Evolutionary conservation across 176 grass and related monocot species (phyloP), one percentile per base, ranked within the genome.

Genomic region (Raddia distichophylla): DNA sequence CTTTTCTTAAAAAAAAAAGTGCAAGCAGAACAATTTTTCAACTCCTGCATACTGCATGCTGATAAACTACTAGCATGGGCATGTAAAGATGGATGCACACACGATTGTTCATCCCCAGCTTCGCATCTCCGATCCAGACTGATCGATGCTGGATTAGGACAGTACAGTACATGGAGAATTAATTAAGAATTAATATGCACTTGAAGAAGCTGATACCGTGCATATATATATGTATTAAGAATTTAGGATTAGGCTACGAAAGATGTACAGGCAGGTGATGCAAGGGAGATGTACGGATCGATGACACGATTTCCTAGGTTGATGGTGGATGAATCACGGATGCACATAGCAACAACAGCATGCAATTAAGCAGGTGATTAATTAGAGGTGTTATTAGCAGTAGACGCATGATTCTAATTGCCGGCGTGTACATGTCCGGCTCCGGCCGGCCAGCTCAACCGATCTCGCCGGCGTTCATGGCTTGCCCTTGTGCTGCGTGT

Each of bases 401-500:
- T 18, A 46, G 64, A 80, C 43, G 77, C 67, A 45, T 80, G 63
- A 63, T 68, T 32, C 67, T 4, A 37, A 67, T 79, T 18, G 8
- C 48, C 48, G 22, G 33, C 76, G 42, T 8, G 40, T 7, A 3
- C 60, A 7, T 6, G 22, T 33, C 5, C 60, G 10, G 60, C 37
- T 27, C 59, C 59, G 6, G 13, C 20, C 20, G 13, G 60, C 60
- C 13, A 62, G 20, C 22, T 40, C 37, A 40, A 40, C 60, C 60
- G 32, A 1, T 37, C 2, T 7, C 20, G 2, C 8, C 32, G 37
- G 37, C 37, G 37, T 3, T 82, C 87, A 89, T 1, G 91, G 91
- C 46, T 75, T 90, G 51, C 76, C 76, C 42, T 87, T 89, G 76
- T 74, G 77, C 91, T 93, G 91, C 71, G 91, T 93, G 87, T 93